Evolutionary conservation across 2,329 filamentous ascomycete genomes (phyloP).

Genomic region (Trichoderma hamatum): DNA sequence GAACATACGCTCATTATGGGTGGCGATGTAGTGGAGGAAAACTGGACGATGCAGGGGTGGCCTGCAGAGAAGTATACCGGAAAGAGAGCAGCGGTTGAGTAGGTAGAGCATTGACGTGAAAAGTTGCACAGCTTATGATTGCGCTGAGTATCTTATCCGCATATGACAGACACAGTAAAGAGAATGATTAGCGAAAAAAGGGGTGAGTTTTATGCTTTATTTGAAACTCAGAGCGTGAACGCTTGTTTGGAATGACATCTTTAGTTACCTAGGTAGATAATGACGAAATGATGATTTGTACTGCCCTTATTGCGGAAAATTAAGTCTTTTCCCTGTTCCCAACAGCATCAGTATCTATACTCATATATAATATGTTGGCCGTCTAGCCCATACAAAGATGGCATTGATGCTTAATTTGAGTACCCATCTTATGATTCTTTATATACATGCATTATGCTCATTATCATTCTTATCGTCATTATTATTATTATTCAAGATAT

Average conservation of each 20-base stretch:
- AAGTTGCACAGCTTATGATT: not conserved
- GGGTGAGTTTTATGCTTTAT: not conserved
- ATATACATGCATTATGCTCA: not conserved
- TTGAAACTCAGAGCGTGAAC: not conserved
- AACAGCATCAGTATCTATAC: not conserved
- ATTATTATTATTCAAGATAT: conserved; percentile 9
- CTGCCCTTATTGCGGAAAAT: not conserved
- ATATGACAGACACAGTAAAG: not conserved
- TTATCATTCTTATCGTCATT: conserved; percentile 18
- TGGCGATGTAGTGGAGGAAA: conserved; percentile 57
- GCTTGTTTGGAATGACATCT: not conserved
- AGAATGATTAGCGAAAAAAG: not conserved
- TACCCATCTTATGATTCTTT: not conserved
- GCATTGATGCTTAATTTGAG: not conserved
- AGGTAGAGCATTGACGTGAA: not conserved
- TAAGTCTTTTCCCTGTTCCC: not conserved
- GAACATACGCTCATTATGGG: conserved; percentile 62
- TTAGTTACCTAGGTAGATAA: conserved; percentile 5
- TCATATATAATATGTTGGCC: not conserved
- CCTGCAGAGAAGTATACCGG: conserved; percentile 40
- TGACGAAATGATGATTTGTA: not conserved
- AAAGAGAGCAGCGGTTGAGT: conserved; percentile 5
- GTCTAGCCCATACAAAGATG: not conserved
- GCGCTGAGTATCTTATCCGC: not conserved
- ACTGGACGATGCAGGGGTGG: conserved; percentile 58